Base-by-base conservation (phyloP, 208 protist species). In the Porcisia hertigi region DNA sequence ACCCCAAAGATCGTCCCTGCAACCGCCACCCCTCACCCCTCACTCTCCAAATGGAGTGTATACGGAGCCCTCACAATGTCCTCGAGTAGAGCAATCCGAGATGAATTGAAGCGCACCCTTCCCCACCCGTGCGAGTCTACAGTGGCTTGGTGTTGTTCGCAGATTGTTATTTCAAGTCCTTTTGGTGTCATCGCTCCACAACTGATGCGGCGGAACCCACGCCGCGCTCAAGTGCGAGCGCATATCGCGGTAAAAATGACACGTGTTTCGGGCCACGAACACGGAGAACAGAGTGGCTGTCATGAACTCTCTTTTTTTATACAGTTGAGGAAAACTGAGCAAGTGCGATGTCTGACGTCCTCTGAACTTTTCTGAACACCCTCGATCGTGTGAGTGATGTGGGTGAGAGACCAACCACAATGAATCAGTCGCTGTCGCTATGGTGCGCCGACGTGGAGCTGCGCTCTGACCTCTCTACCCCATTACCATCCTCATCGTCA, bases 401-500 rank as follows among this genome's bases (percentile, higher is more conserved):
- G 6, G 63, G 16, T 23, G 23, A 30, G 41, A 34, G 9, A 0
- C 43, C 16, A 30, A 9, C 20, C 30, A 9, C 18, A 58, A 30
- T 25, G 12, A 0, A 41, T 60, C 41, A 58, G 30, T 59, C 54
- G 0, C 16, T 58, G 45, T 71, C 18, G 11, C 53, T 72, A 53
- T 43, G 6, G 39, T 16, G 65, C 25, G 41, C 57, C 18, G 58
- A 63, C 2, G 58, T 6, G 11, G 11, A 62, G 53, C 20, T 14
- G 36, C 47, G 47, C 77, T 71, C 75, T 69, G 66, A 47, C 55
- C 16, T 14, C 53, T 43, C 59, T 20, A 55, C 30, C 20, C 73
- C 78, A 25, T 72, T 69, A 25, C 60, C 70, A 2, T 72, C 78
- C 7, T 64, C 78, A 7, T 89, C 88, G 5, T 85, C 77, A 25